phyloP scores from a whole-genome alignment of 2,329 filamentous ascomycete genomes.

The Peltaster fructicola region DNA sequence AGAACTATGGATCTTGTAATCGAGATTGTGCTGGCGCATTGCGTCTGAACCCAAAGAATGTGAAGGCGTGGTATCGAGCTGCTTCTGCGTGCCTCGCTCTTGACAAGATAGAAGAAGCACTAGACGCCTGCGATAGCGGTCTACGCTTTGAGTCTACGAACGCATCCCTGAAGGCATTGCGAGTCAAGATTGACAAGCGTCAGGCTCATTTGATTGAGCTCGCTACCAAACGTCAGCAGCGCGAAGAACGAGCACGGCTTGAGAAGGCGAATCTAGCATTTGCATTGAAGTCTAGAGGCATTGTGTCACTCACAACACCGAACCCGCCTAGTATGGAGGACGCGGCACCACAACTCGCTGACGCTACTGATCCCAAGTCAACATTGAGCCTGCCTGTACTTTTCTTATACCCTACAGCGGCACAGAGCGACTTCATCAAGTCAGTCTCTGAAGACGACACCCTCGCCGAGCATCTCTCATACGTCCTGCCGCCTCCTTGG shows the following conservation, averaged over 20 bases:
- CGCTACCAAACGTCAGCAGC: slow-evolving; percentile 38
- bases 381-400: slow-evolving; percentile 60
- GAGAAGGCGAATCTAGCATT: slow-evolving; percentile 35
- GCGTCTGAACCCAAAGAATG: slow-evolving; percentile 57
- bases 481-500: slow-evolving; percentile 82
- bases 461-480: slow-evolving; percentile 60
- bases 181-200: slow-evolving; percentile 44
- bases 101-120: slow-evolving; percentile 61
- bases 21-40: slow-evolving; percentile 69
- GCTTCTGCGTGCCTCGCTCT: slow-evolving; percentile 61
- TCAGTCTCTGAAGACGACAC: slow-evolving; percentile 61
- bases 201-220: slow-evolving; percentile 38
- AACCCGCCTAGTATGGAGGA: slow-evolving; percentile 79
- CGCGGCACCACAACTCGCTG: slow-evolving; percentile 50
- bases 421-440: slow-evolving; percentile 83
- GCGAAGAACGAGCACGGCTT: slow-evolving; percentile 35
- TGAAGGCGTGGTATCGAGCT: slow-evolving; percentile 85
- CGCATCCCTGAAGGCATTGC: slow-evolving; percentile 43
- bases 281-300: slow-evolving; percentile 49
- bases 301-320: slow-evolving; percentile 47
- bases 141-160: slow-evolving; percentile 57
- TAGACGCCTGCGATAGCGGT: slow-evolving; percentile 59
- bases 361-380: slow-evolving; percentile 56
- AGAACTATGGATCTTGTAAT: slow-evolving; percentile 75
- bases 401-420: slow-evolving; percentile 65